Conservation (phyloP, 2,329 filamentous ascomycete genomes). For the Graphiopsis chlorocephala region DNA sequence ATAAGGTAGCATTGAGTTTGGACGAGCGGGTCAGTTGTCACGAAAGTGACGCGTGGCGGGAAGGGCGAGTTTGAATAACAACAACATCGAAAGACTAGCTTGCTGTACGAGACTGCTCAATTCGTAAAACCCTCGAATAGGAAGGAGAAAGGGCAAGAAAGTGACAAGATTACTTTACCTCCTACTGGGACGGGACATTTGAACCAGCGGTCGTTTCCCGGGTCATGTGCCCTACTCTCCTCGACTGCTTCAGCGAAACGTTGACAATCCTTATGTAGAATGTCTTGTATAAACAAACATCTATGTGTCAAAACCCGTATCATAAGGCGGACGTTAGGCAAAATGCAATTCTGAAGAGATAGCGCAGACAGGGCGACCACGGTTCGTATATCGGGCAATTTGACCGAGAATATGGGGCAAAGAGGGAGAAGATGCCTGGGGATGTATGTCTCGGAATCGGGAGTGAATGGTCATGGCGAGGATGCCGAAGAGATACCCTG, state of each 20-base stretch:
- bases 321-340: neutral
- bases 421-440: neutral
- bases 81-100: neutral
- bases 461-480: neutral
- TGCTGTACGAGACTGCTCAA: neutral
- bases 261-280: neutral
- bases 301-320: neutral
- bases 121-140: neutral
- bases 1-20: neutral
- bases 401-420: neutral
- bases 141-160: neutral
- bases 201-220: neutral
- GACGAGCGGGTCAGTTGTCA: neutral
- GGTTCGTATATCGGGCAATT: neutral
- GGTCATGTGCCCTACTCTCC: no score
- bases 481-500: neutral
- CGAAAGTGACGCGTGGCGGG: constrained; percentile 3
- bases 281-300: neutral
- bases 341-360: constrained; percentile 6
- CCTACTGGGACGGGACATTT: neutral
- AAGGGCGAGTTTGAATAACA: neutral
- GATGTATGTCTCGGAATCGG: constrained; percentile 3
- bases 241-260: neutral
- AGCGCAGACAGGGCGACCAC: neutral
- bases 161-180: neutral